Percentiles rank a stretch among this genome's conserved stretches.
These are phyloP conservation scores for Wallacemonas collosoma DNA, from an alignment of 208 protist genomes.

Conservation along the genomic window DNA sequence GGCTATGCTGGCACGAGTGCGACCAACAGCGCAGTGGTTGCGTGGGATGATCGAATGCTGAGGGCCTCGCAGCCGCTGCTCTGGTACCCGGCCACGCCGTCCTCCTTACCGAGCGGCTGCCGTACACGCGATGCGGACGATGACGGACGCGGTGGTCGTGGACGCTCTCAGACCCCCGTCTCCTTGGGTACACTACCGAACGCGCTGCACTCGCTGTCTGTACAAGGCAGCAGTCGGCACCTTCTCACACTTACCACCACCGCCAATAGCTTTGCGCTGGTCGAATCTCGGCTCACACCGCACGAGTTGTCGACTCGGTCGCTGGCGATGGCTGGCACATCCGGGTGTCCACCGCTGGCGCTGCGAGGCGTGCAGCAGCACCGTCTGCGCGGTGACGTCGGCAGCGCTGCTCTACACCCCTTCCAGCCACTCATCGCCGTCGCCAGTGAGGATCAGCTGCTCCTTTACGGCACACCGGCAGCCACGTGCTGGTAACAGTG, in stretches of 20 bases:
- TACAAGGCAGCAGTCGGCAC: constrained; percentile 45
- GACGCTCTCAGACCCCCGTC: too few species aligned
- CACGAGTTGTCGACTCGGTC: background rate
- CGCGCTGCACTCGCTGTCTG: constrained; percentile 36
- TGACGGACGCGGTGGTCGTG: too few species aligned
- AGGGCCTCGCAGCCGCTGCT: constrained; percentile 25
- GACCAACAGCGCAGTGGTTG: constrained; percentile 20
- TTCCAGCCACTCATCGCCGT: constrained; percentile 40
- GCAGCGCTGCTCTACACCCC: constrained; percentile 33
- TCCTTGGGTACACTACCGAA: background rate
- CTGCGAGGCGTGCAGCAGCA: constrained; percentile 15
- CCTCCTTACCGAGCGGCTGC: background rate
- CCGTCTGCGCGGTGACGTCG: constrained; percentile 19
- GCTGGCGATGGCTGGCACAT: background rate
- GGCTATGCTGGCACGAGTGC: constrained; percentile 47
- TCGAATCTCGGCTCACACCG: constrained; percentile 22
- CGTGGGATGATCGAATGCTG: constrained; percentile 47
- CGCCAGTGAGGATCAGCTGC: constrained; percentile 24
- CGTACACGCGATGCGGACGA: too few species aligned
- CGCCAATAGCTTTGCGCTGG: constrained; percentile 36
- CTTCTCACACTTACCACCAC: constrained; percentile 60
- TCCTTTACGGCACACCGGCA: constrained; percentile 27
- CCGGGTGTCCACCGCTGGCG: background rate
- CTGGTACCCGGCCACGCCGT: constrained; percentile 15
- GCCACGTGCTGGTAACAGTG: constrained; percentile 3